Base-by-base conservation (phyloP, 2,329 filamentous ascomycete genomes). In the Alternaria arbusti region DNA sequence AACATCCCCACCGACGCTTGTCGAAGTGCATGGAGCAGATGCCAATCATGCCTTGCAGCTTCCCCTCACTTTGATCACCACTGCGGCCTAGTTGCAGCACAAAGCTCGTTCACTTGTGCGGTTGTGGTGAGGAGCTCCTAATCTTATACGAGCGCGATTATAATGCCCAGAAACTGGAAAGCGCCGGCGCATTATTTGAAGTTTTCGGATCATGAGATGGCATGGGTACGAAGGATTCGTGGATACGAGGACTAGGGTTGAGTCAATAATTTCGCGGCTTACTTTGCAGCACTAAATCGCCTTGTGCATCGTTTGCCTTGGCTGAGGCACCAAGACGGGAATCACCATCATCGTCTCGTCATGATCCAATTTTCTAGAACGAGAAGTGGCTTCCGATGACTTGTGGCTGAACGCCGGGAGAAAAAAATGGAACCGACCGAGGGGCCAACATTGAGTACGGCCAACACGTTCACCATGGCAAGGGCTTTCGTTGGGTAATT, bases 231-330 rank as follows among this genome's bases (percentile, higher is more conserved):
- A 59, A 49, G 44, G 55, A 50, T 47, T 40, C 43, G 51, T 43
- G 50, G 30, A 69, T 65, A 70, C 67, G 64, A 67, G 57, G n/a
- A 32, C 51, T 52, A 62, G 59, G 57, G 40, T 26, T 9, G 43
- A 67, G 54, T 67, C 66, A 71, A 69, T 69, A 59, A 63, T 67
- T 64, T 61, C 36, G 63, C 55, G 62, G 67, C 66, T 67, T 65
- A 66, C 62, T 60, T 32, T 50, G 49, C 63, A 13, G 47, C 54
- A 64, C 60, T 63, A 64, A 59, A 50, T 51, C 47, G 51, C 32
- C 51, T 36, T 36, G 32, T 47, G 43, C 32, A 50, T 59, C 32
- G 22, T 25, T 40, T 20, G 50, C 43, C 51, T 26, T 64, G 57
- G 59, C 60, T 60, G 56, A 54, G 46, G 56, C 36, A 11, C 43